Evolutionary conservation across 441 rosid species (phyloP), one percentile per base, ranked within the genome.

Genomic region (Eruca vesicaria): DNA sequence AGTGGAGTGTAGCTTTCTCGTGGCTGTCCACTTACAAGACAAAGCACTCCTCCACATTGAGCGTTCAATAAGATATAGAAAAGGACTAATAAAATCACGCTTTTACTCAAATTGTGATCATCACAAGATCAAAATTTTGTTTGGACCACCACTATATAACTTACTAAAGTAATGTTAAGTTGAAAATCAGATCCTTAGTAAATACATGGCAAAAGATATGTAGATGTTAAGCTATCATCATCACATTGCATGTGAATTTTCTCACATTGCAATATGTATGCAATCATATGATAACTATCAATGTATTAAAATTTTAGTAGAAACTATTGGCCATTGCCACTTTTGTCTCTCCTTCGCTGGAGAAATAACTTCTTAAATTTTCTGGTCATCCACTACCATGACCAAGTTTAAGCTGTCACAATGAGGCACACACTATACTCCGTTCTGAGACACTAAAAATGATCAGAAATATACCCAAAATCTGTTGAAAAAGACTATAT

Each of bases 201-300:
- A 48, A 61, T 12, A 60, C 11, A 73, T 61, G 12, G 20, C 11
- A 45, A 7, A 41, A 69, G 38, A 63, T 69, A 76, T 69, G 71
- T 69, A 76, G 52, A 63, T 69, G 43, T 66, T 76, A 76, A 69
- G 79, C 31, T 76, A 76, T 63, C 75, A 76, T 76, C 66, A 76
- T 76, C 15, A 69, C 66, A 63, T 9, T 41, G n/a, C 75, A 76
- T 63, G 75, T 56, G 66, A 53, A 64, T 41, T 23, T 29, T 32
- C 71, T 21, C 53, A 0, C 38, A 31, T n/a, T 55, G 48, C 74
- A 68, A 69, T 68, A 76, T 53, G 79, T 69, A 69, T 55, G 43
- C 36, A 35, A 67, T 75, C 63, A 75, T 62, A 18, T 43, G 38
- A 38, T 68, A 62, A 16, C 7, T 73, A 52, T 7, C n/a, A n/a